Conservation (phyloP, 257 asterid species). For the Osmanthus fragrans region DNA sequence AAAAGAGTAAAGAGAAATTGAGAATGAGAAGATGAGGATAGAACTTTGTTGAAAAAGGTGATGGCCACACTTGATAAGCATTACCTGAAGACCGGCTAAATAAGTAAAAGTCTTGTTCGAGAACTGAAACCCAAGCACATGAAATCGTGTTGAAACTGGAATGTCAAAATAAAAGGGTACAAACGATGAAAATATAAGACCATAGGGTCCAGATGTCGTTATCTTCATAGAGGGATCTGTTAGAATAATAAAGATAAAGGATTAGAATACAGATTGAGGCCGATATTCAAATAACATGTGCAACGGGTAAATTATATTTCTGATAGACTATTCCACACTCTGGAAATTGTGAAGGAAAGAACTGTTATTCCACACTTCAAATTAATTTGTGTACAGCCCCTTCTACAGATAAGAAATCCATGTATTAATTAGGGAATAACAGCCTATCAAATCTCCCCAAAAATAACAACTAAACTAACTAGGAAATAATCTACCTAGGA, state of each 20-base stretch:
- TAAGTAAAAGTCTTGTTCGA: conserved; percentile 95
- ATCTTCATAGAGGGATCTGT: conserved; percentile 78
- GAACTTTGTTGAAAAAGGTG: neutral
- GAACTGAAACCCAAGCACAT: conserved; percentile 67
- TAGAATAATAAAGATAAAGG: conserved; percentile 29
- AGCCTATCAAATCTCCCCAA: too few relatives aligned
- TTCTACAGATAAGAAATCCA: too few relatives aligned
- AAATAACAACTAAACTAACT: too few relatives aligned
- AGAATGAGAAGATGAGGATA: neutral
- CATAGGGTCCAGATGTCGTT: conserved; percentile 93
- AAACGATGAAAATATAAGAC: conserved; percentile 80
- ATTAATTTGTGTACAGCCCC: too few relatives aligned
- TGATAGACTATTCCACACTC: neutral
- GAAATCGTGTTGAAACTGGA: conserved; percentile 89
- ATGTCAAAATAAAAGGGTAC: conserved; percentile 94
- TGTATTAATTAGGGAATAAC: too few relatives aligned
- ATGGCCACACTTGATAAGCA: conserved; percentile 8
- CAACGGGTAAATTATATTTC: conserved; percentile 5
- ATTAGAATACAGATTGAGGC: conserved; percentile 21
- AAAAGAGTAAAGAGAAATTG: neutral
- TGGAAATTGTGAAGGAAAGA: too few relatives aligned
- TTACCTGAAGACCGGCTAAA: conserved; percentile 98
- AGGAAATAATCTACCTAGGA: too few relatives aligned
- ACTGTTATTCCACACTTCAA: too few relatives aligned
- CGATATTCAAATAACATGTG: neutral